These are phyloP conservation scores for Leccinum rimulosum DNA, from an alignment of 768 basidiomycete genomes.

Conservation along the genomic window DNA sequence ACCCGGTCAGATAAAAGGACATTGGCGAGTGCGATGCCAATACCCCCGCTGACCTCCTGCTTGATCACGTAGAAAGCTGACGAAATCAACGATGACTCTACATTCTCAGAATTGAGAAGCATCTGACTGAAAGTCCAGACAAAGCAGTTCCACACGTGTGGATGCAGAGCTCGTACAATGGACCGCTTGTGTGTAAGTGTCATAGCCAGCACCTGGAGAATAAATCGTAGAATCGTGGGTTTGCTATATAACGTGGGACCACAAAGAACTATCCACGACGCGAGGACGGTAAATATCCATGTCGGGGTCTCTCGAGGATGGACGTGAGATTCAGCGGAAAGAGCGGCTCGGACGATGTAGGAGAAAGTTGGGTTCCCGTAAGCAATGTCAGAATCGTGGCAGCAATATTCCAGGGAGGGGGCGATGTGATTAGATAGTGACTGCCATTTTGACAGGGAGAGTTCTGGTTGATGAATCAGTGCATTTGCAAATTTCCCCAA, in stretches of 20 bases:
- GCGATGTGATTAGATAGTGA: constrained; percentile 27
- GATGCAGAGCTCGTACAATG: constrained; percentile 37
- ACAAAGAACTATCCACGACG: constrained; percentile 48
- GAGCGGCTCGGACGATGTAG: constrained; percentile 27
- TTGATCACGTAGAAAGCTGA: constrained; percentile 42
- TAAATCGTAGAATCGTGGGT: constrained; percentile 35
- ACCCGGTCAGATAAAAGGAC: constrained; percentile 33
- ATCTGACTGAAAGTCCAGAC: constrained; percentile 55
- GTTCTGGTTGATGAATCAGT: constrained; percentile 32
- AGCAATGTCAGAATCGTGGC: constrained; percentile 3
- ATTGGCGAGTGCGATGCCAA: constrained; percentile 41
- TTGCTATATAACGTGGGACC: constrained; percentile 45
- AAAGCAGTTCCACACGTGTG: constrained; percentile 51
- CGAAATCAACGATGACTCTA: constrained; percentile 29
- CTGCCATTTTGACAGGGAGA: constrained; percentile 28
- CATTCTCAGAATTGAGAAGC: constrained; percentile 18
- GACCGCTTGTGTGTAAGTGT: constrained; percentile 35
- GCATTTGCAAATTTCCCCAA: constrained; percentile 26
- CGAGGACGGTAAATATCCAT: constrained; percentile 45
- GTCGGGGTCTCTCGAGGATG: constrained; percentile 31
- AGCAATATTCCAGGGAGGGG: constrained; percentile 23
- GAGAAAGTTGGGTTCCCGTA: constrained; percentile 20
- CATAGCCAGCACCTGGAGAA: constrained; percentile 35
- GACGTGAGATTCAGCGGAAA: constrained; percentile 22
- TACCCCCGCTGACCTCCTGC: constrained; percentile 46